These are phyloP conservation scores for Sequoia sempervirens DNA, from an alignment of 75 land plant genomes.

Conservation along the genomic window DNA sequence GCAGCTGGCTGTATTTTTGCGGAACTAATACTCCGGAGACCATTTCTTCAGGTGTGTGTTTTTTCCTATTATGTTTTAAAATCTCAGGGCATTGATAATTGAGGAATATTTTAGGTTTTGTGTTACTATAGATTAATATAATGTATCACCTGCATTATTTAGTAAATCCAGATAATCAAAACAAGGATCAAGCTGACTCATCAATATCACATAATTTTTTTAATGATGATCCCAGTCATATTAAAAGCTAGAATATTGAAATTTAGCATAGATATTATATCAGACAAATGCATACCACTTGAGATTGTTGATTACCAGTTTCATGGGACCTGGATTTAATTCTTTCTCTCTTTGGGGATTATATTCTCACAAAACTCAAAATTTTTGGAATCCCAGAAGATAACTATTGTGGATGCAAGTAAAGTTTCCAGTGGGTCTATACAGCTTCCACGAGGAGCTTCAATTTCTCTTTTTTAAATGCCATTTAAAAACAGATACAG, in stretches of 20 bases:
- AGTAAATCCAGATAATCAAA: neutral
- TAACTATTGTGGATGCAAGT: neutral
- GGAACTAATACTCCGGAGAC: constrained; percentile 87
- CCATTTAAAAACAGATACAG: neutral
- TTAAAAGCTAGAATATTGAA: neutral
- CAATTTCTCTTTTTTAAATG: neutral
- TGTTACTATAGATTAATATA: neutral
- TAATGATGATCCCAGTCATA: neutral
- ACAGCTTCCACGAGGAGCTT: neutral
- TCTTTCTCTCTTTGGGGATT: neutral
- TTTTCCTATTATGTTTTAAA: neutral
- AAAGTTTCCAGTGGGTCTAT: neutral
- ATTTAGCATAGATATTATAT: neutral
- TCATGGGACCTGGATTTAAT: neutral
- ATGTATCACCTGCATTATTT: neutral
- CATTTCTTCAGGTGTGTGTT: constrained; percentile 75
- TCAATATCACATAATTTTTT: neutral
- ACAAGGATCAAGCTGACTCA: neutral
- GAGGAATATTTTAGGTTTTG: neutral
- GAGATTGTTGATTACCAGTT: neutral
- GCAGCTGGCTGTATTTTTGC: constrained; percentile 98
- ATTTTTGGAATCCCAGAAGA: neutral
- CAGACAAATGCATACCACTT: neutral
- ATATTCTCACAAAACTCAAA: neutral
- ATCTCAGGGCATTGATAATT: neutral